Base-by-base conservation (phyloP, 2,329 filamentous ascomycete species). In the Apiospora saccharicola region DNA sequence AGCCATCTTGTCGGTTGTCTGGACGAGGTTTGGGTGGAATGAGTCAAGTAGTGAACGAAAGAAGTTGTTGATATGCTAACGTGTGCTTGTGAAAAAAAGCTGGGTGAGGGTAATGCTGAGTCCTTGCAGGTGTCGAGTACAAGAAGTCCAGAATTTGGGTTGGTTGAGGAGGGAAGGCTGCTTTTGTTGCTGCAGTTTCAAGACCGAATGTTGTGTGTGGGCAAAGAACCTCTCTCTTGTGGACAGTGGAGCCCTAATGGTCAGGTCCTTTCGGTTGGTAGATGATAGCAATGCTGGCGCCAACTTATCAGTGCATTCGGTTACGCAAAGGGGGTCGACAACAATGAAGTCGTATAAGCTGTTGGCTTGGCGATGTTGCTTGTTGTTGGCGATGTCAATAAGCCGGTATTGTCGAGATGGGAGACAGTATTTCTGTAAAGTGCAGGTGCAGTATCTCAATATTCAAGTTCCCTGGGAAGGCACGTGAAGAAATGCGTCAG, bases 1-100 rank as follows among this genome's bases (percentile, higher is more conserved):
- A 75, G 88, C 83, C 89, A 64, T 64, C 57, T 64, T 64, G 30
- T 13, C 30, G 10, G 13, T 22, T n/a, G 43, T 47, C 8, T 22
- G 16, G 26, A 26, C 44, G 68, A 26, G 57, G 47, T 1, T 51
- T 7, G 30, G 53, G 26, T 47, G 30, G 22, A n/a, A 6, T 43
- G 22, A 3, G 64, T 43, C 37, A 26, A 22, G 53, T 12, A 10
- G 26, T 10, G 19, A 8, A 34, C 13, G 22, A 14, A 61, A 34
- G 26, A 34, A 22, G 47, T 12, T 22, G 30, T 41, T 64, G 26
- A 14, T 34, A 14, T 51, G 49, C 12, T 12, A n/a, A 13, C 4
- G 49, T 51, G 49, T 51, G 49, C 12, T 13, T 2, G 10, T 10
- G 10, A 26, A 51, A 12, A 5, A 10, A 26, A 7, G 26, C 53